Evolutionary conservation across 192 early-diverging fungal genomes (phyloP), one percentile per base, ranked within the genome.

Genomic region (Obelidium mucronatum): DNA sequence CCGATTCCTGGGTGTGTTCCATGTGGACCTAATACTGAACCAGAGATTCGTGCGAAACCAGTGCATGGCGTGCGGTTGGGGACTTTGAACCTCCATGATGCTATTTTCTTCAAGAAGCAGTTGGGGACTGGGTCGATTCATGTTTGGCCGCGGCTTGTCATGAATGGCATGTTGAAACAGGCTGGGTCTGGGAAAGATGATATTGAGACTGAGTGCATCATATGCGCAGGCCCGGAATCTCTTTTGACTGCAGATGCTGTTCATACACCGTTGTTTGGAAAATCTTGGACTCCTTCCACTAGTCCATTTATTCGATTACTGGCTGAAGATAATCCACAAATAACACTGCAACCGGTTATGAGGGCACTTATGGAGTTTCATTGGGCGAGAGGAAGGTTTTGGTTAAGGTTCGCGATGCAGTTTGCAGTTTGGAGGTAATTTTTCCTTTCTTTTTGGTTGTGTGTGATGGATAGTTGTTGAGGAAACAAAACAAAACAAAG

Each of bases 301-400:
- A 83, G 77, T 70, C 76, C 82, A 58, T 80, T 83, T 60, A 80
- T 83, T 66, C 64, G 82, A 24, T 54, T 83, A 31, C 72, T 83
- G 8, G 79, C 70, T 26, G 80, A 77, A 40, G 82, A 80, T 40
- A 67, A 83, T 53, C 76, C 80, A 44, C 76, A 79, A 36, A 83
- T 84, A 34, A 81, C 81, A 34, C 62, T 84, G 6, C 79, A 79
- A 30, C 79, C 83, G 28, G 69, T 78, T 4, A 78, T 84, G 74
- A 73, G 78, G 52, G 78, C 83, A 17, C 67, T 84, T 54, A 84
- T 84, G 79, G 83, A 84, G 60, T 84, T 81, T 48, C 83, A 84
- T 53, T 84, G 83, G 83, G 42, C 69, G 1, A 58, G 70, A 33
- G 83, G 83, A 3, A 68, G 75, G 28, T 84, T 84, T 74, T 81